phyloP scores from a whole-genome alignment of 2,329 filamentous ascomycete species.

The Plectosphaerella cucumerina region DNA sequence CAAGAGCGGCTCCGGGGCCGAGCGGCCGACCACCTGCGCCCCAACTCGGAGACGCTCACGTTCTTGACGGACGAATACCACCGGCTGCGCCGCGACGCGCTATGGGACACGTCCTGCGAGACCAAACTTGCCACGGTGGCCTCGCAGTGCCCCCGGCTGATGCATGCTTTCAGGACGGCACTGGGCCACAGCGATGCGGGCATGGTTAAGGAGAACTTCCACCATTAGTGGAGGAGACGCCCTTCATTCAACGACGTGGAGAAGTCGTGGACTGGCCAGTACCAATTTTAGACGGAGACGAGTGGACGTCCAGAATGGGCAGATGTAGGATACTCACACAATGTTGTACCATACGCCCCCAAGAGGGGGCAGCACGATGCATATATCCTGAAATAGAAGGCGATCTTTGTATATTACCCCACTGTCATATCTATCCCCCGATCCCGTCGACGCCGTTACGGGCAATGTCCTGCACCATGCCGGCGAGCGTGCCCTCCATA shows the following conservation, averaged over 20 bases:
- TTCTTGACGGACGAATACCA: constrained; percentile 46
- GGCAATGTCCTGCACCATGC: constrained; percentile 8
- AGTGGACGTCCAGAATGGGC: background rate
- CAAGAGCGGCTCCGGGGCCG: constrained; percentile 33
- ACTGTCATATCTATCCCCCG: background rate
- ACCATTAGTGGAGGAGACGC: background rate
- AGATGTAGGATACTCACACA: no score
- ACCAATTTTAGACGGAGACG: no score
- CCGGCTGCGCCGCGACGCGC: constrained; percentile 33
- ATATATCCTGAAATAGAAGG: no score
- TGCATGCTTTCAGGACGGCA: constrained; percentile 32
- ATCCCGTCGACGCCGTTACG: background rate
- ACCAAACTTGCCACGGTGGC: constrained; percentile 28
- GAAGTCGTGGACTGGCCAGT: no score
- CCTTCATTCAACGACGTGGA: background rate
- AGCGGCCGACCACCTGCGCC: constrained; percentile 31
- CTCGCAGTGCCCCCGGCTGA: constrained; percentile 31
- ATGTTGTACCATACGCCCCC: no score
- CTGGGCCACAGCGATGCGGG: background rate
- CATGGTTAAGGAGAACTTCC: background rate
- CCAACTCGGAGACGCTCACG: constrained; percentile 41
- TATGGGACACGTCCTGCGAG: constrained; percentile 9
- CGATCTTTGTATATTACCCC: no score
- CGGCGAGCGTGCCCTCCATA: constrained; percentile 14
- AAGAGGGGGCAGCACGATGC: no score